A percentile compares a stretch with the other conserved stretches of the same genome.
phyloP scores from a whole-genome alignment of 805 yeast genomes.

The Schwanniomyces vanrijiae region DNA sequence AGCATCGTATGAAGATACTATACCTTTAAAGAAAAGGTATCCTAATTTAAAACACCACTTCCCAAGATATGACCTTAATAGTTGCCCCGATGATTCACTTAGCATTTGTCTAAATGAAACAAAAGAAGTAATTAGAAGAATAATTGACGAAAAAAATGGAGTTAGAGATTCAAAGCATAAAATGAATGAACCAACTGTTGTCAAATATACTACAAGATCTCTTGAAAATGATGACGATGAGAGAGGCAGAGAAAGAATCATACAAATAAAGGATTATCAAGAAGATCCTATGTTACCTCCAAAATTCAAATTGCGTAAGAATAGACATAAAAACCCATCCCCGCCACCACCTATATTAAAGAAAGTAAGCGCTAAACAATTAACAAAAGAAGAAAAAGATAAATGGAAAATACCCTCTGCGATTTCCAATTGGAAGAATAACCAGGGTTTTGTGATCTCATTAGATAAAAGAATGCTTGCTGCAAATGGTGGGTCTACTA shows the following conservation, averaged over 20 bases:
- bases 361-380: slow-evolving; percentile 38
- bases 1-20: slow-evolving; percentile 53
- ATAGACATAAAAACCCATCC: slow-evolving; percentile 64
- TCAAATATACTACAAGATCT: slow-evolving; percentile 19
- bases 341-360: slow-evolving; percentile 62
- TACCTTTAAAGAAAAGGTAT: slow-evolving; percentile 51
- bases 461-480: slow-evolving; percentile 71
- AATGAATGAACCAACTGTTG: slow-evolving; percentile 33
- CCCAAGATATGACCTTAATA: slow-evolving; percentile 38
- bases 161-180: not conserved
- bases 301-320: slow-evolving; percentile 67
- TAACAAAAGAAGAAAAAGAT: slow-evolving; percentile 70
- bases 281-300: slow-evolving; percentile 89
- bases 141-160: slow-evolving; percentile 24
- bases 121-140: slow-evolving; percentile 49
- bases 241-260: slow-evolving; percentile 37
- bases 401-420: slow-evolving; percentile 90
- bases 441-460: slow-evolving; percentile 82
- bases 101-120: slow-evolving; percentile 55
- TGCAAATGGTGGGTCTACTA: slow-evolving; percentile 34
- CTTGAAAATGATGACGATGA: slow-evolving; percentile 12
- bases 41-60: slow-evolving; percentile 41
- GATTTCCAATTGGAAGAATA: slow-evolving; percentile 93
- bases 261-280: slow-evolving; percentile 65
- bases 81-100: slow-evolving; percentile 45